phyloP scores from a whole-genome alignment of 2,329 filamentous ascomycete species.

The Pseudogymnoascus sp. region DNA sequence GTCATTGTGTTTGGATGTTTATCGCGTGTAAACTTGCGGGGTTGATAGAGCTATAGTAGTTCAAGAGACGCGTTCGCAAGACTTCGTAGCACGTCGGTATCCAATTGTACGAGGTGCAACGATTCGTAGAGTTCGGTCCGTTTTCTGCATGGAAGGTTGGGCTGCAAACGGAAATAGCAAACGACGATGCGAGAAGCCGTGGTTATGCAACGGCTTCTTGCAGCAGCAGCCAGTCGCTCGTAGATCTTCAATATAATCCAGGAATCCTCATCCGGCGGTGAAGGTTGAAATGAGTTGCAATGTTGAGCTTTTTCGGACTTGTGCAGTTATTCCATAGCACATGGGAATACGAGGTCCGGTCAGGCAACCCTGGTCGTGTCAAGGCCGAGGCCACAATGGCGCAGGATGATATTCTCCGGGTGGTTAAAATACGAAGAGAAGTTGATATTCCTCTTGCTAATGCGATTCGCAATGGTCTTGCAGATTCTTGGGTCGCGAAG shows the following conservation, averaged over 20 bases:
- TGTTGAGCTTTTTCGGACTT: neutral
- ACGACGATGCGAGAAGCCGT: neutral
- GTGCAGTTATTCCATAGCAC: neutral
- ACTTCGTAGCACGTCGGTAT: neutral
- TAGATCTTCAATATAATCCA: constrained; percentile 1
- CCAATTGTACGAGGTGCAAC: neutral
- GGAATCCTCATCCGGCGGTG: neutral
- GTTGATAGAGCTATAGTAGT: neutral
- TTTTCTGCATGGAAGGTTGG: neutral
- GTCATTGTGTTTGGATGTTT: neutral
- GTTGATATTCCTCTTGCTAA: neutral
- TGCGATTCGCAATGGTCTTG: neutral
- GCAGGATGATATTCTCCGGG: neutral
- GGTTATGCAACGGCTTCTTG: neutral
- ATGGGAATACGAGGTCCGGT: neutral
- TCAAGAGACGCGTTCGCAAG: neutral
- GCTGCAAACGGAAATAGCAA: neutral
- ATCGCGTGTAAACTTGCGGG: neutral
- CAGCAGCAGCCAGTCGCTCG: neutral
- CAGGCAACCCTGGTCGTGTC: neutral
- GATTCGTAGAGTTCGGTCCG: neutral
- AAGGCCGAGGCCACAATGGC: neutral
- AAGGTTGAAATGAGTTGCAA: neutral
- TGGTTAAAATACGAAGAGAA: neutral
- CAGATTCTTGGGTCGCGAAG: neutral